Evolutionary conservation across 805 yeast species (phyloP).

Genomic region (Zygosaccharomyces bailii): DNA sequence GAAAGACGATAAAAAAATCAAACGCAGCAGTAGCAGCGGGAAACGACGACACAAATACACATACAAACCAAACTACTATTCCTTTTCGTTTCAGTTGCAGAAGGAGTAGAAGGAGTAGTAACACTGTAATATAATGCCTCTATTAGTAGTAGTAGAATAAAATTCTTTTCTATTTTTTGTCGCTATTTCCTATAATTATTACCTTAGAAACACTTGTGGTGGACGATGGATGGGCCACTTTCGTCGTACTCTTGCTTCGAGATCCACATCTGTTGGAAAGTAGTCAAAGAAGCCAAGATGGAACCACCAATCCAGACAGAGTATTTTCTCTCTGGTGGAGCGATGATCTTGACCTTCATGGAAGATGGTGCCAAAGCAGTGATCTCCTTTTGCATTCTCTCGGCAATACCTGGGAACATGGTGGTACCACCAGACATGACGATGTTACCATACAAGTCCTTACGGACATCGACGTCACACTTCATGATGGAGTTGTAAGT

Average conservation of each 20-base stretch:
- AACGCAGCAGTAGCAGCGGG: too few species aligned
- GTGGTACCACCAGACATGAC: constrained; percentile 99
- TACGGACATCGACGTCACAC: constrained; percentile 99
- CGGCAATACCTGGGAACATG: constrained; percentile 99
- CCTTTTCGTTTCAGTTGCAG: too few species aligned
- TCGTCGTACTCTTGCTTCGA: constrained; percentile 99
- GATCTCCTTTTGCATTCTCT: constrained; percentile 99
- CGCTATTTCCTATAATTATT: constrained; percentile 5
- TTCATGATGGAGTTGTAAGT: constrained; percentile 72
- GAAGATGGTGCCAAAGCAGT: constrained; percentile 99
- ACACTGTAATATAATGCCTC: background rate
- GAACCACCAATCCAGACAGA: constrained; percentile 99
- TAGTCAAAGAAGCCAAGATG: constrained; percentile 94
- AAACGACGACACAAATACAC: too few species aligned
- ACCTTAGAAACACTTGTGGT: constrained; percentile 48
- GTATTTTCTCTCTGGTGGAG: constrained; percentile 99
- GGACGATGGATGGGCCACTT: constrained; percentile 98
- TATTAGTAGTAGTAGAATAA: background rate
- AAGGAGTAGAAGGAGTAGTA: too few species aligned
- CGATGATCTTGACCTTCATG: constrained; percentile 98
- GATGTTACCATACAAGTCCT: constrained; percentile 97
- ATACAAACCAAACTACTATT: too few species aligned
- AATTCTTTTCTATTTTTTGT: constrained; percentile 1
- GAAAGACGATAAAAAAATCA: too few species aligned
- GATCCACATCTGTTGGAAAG: constrained; percentile 99